Percentiles rank a stretch among this genome's conserved stretches.
phyloP scores from a whole-genome alignment of 176 grass and related monocot genomes.

The Aegilops sharonensis region DNA sequence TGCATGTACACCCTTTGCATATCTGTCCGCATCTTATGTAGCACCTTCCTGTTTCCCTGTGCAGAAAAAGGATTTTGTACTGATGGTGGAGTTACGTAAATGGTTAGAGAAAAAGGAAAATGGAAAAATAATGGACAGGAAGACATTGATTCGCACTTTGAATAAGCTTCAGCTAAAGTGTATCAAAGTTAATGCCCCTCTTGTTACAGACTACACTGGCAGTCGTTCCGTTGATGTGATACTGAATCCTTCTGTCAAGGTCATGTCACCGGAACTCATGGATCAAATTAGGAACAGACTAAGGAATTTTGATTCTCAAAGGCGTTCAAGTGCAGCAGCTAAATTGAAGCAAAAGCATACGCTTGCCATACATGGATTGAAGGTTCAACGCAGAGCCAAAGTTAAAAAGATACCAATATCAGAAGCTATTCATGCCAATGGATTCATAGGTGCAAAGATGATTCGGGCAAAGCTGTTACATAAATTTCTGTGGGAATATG shows the following conservation, averaged over 20 bases:
- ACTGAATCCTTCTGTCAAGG: conserved; percentile 65
- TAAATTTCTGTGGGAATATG: conserved; percentile 77
- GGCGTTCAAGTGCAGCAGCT: conserved; percentile 46
- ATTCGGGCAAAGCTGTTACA: conserved; percentile 77
- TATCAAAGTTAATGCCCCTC: conserved; percentile 73
- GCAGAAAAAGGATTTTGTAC: conserved; percentile 77
- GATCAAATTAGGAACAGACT: conserved; percentile 69
- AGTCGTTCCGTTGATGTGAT: conserved; percentile 75
- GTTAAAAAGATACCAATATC: conserved; percentile 49
- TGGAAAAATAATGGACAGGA: conserved; percentile 70
- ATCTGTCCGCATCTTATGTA: not conserved
- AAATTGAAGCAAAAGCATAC: conserved; percentile 61
- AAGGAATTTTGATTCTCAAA: conserved; percentile 68
- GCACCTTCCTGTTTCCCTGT: conserved; percentile 4
- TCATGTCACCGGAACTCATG: conserved; percentile 63
- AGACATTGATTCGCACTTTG: conserved; percentile 69
- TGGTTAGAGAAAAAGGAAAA: conserved; percentile 81
- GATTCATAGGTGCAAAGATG: conserved; percentile 86
- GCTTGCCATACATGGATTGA: conserved; percentile 31
- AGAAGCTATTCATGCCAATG: conserved; percentile 83
- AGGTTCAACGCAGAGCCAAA: conserved; percentile 39
- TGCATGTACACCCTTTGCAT: not conserved
- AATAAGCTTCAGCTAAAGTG: conserved; percentile 91
- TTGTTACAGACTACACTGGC: conserved; percentile 64
- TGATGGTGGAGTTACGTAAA: conserved; percentile 74